phyloP scores from a whole-genome alignment of 2,329 filamentous ascomycete species.

The Bipolaris victoriae region DNA sequence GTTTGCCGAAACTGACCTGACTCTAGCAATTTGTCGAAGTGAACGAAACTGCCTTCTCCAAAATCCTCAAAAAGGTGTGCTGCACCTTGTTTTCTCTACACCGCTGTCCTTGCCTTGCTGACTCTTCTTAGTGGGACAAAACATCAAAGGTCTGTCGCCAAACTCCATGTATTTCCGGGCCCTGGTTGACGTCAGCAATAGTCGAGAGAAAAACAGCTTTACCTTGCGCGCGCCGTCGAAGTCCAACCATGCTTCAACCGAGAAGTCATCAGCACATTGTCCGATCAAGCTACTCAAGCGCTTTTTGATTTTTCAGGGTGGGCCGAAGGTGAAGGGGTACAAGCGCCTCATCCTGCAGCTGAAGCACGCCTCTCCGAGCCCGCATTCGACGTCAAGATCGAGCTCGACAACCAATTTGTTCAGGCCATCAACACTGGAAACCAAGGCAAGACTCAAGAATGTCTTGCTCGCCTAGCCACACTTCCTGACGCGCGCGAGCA shows the following conservation, averaged over 20 bases:
- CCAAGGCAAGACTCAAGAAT: conserved; percentile 75
- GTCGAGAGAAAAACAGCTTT: conserved; percentile 97
- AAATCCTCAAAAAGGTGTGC: conserved; percentile 91
- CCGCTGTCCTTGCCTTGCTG: conserved; percentile 34
- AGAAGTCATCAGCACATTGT: conserved; percentile 93
- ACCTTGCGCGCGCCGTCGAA: conserved; percentile 92
- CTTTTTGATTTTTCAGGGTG: conserved; percentile 93
- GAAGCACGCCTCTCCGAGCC: conserved; percentile 42
- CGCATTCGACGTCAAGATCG: conserved; percentile 74
- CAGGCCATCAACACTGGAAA: conserved; percentile 88
- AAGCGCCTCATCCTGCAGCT: conserved; percentile 56
- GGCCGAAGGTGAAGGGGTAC: conserved; percentile 94
- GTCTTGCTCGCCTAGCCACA: conserved; percentile 72
- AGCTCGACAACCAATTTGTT: conserved; percentile 85
- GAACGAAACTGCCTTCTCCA: conserved; percentile 96
- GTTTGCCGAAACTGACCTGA: conserved; percentile 33
- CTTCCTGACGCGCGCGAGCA: conserved; percentile 72
- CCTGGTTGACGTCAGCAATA: conserved; percentile 49
- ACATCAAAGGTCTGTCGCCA: conserved; percentile 76
- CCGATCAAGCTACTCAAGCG: conserved; percentile 96
- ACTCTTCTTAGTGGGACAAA: conserved; percentile 82
- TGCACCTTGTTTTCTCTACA: conserved; percentile 2
- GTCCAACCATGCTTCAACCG: conserved; percentile 98
- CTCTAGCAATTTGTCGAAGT: conserved; percentile 92
- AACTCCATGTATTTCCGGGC: conserved; percentile 21